Percentiles rank a stretch among this genome's conserved stretches.
Conservation (phyloP, 1,284 basidiomycete genomes). For the Melampsora larici-populina region DNA sequence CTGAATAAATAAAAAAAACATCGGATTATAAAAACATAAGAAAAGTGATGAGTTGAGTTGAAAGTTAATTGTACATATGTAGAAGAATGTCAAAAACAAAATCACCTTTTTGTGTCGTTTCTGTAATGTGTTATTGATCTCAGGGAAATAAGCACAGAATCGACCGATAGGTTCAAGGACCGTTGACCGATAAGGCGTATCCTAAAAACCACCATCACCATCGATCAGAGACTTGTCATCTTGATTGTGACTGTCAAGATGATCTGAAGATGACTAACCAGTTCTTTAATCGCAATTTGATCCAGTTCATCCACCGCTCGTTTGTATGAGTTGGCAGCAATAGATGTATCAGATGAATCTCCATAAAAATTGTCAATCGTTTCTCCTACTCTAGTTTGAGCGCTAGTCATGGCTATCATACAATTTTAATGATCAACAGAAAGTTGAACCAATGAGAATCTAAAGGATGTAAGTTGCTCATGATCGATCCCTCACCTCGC, state of each 20-base stretch:
- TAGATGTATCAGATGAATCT: conserved; percentile 72
- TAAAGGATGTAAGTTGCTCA: neutral
- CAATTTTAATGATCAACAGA: neutral
- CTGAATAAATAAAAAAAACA: conserved; percentile 57
- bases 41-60: no score
- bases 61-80: no score
- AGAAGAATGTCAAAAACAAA: conserved; percentile 10
- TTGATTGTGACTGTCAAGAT: no score
- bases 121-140: conserved; percentile 86
- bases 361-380: conserved; percentile 91
- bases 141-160: conserved; percentile 90
- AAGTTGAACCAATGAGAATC: conserved; percentile 16
- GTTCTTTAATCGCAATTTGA: conserved; percentile 73
- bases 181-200: conserved; percentile 87
- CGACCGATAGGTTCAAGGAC: conserved; percentile 89
- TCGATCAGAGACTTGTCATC: no score
- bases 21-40: no score
- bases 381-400: conserved; percentile 90
- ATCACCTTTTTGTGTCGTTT: conserved; percentile 94
- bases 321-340: conserved; percentile 95
- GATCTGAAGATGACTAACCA: conserved; percentile 69
- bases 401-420: conserved; percentile 74
- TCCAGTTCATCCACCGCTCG: conserved; percentile 92
- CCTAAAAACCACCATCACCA: conserved; percentile 64
- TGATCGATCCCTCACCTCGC: conserved; percentile 71